These are phyloP conservation scores for Rugonectria rugulosa DNA, from an alignment of 2,329 filamentous ascomycete species.

Conservation along the genomic window DNA sequence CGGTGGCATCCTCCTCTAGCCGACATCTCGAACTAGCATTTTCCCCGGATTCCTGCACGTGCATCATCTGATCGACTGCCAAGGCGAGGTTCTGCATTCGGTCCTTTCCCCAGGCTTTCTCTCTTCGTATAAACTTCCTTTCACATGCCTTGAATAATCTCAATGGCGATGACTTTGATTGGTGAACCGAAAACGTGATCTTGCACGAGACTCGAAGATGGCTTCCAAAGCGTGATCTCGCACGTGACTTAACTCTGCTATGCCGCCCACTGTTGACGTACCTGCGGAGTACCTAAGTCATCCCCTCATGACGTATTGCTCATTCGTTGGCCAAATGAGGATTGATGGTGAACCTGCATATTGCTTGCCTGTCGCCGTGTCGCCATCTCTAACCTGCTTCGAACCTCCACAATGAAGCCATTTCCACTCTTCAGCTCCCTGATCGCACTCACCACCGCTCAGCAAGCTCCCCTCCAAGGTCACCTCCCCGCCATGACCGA, in stretches of 20 bases:
- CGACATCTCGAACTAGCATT: background rate
- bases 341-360: background rate
- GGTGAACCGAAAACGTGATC: background rate
- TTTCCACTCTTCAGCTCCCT: constrained; percentile 24
- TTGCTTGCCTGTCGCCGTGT: constrained; percentile 4
- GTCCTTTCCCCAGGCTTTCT: constrained; percentile 7
- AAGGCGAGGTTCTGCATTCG: constrained; percentile 5
- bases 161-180: background rate
- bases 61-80: constrained; percentile 18
- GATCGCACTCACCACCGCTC: constrained; percentile 22
- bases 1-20: constrained; percentile 1
- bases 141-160: constrained; percentile 17
- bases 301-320: constrained; percentile 22
- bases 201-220: background rate
- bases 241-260: background rate
- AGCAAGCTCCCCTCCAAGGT: constrained; percentile 26
- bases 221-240: background rate
- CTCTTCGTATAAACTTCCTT: too few species aligned
- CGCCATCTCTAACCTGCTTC: background rate
- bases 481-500: constrained; percentile 41
- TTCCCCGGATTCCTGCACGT: constrained; percentile 24
- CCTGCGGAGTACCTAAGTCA: too few species aligned
- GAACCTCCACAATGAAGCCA: constrained; percentile 32
- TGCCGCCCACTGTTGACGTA: background rate
- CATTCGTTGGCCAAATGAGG: constrained; percentile 10